Base-by-base conservation (phyloP, 352 stramenopile species). In the Elongisporangium senticosum region DNA sequence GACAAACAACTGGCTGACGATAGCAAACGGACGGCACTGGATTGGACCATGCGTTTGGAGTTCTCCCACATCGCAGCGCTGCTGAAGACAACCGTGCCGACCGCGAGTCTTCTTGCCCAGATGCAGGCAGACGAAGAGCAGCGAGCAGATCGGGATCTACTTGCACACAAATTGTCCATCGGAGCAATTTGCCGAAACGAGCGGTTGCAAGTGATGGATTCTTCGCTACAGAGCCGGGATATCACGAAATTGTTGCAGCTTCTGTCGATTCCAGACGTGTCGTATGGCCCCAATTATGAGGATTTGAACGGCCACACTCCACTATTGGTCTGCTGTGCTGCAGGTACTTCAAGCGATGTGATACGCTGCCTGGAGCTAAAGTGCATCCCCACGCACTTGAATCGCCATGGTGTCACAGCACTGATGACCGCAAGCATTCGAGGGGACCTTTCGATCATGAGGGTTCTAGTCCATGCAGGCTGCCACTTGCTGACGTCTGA, bases 251-350 rank as follows among this genome's bases (percentile, higher is more conserved):
- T 88, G 15, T 54, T 58, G 14, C 59, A 84, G 5, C 56, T 88
- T 3, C 53, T 87, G 28, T 64, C 62, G 0, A 24, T 69, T 19
- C 61, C 79, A 24, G 62, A 65, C 7, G 39, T 53, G 2, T 63
- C 67, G 7, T 69, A 75, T 24, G 79, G 78, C 37, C 67, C 73
- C 0, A 88, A 88, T 56, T 79, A 77, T 22, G 80, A 90, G 57
- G 65, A 73, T 49, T 15, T 20, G 0, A 51, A 21, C 0, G 78
- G 80, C n/a, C 71, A 75, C 26, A 76, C 69, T 4, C 74, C 80
- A 3, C 58, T 90, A 17, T 56, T 89, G 23, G 57, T 81, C 0
- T 49, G 57, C 21, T 77, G 63, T 6, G 48, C 20, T 7, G 21
- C 61, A 4, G 75, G 73, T 37, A 72, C 62, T 2, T 63, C 59